Conservation (phyloP, 441 rosid species). For the Mallotus japonicus region DNA sequence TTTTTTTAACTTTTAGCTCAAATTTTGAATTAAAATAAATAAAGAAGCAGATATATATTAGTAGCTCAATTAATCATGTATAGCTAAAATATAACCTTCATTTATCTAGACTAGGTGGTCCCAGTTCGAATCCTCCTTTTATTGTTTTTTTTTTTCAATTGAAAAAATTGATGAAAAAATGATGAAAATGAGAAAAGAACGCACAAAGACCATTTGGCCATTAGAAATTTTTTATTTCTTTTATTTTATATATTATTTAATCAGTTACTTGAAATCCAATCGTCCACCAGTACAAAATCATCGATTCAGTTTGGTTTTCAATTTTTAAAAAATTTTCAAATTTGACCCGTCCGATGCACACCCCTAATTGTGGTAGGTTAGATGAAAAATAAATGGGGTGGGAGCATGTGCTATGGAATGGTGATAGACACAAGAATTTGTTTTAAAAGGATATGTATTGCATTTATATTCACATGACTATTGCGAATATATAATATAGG, state of each 20-base stretch:
- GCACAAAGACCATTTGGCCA: no score
- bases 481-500: not conserved
- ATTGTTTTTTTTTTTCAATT: not conserved
- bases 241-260: no score
- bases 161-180: not conserved
- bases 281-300: no score
- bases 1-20: slow-evolving; percentile 10
- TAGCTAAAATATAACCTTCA: not conserved
- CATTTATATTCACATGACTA: not conserved
- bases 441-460: not conserved
- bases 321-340: no score
- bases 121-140: no score
- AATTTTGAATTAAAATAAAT: slow-evolving; percentile 16
- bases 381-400: not conserved
- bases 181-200: no score
- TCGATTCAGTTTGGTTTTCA: no score
- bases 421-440: slow-evolving; percentile 23
- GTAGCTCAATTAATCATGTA: not conserved
- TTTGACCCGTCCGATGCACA: no score
- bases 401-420: slow-evolving; percentile 5
- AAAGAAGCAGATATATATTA: not conserved
- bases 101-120: not conserved
- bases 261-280: no score
- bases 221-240: no score
- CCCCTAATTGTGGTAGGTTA: not conserved